Percentiles rank a stretch among this genome's conserved stretches.
Conservation (phyloP, 1,284 basidiomycete genomes). For the Cutaneotrichosporon sp. region DNA sequence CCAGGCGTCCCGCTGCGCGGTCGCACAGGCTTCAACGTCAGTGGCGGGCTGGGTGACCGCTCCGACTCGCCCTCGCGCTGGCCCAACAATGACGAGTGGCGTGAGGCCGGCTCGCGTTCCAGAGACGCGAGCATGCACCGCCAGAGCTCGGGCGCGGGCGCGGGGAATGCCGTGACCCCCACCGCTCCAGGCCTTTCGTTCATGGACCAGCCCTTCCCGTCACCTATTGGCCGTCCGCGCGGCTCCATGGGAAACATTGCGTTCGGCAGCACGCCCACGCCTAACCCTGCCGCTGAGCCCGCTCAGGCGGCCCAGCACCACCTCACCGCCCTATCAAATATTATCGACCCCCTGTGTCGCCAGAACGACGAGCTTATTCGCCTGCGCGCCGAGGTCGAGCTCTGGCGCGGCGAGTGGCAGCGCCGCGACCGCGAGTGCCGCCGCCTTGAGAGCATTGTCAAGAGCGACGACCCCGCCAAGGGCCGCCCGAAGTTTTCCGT, state of each 20-base stretch:
- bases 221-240: constrained; percentile 20
- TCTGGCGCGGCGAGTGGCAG: constrained; percentile 42
- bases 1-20: constrained; percentile 9
- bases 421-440: constrained; percentile 37
- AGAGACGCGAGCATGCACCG: constrained; percentile 24
- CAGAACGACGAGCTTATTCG: constrained; percentile 38
- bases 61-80: constrained; percentile 18
- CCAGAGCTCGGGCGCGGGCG: constrained; percentile 19
- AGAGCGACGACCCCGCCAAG: constrained; percentile 29
- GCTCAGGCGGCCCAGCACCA: constrained; percentile 28
- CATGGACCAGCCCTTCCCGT: constrained; percentile 19
- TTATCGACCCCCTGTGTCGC: constrained; percentile 31
- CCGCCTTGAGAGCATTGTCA: constrained; percentile 32
- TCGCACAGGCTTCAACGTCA: constrained; percentile 1
- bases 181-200: constrained; percentile 8
- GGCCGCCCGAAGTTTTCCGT: constrained; percentile 33
- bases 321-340: constrained; percentile 28
- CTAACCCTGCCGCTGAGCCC: constrained; percentile 17
- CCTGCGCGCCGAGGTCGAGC: constrained; percentile 46
- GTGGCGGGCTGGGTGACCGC: constrained; percentile 2
- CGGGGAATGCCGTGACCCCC: constrained; percentile 2
- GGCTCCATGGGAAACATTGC: constrained; percentile 1
- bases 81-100: constrained; percentile 18
- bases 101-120: constrained; percentile 10
- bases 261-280: constrained; percentile 6